A percentile compares a stretch with the other conserved stretches of the same genome.
phyloP scores from a whole-genome alignment of 306 rosid genomes.

The Mucuna pruriens region DNA sequence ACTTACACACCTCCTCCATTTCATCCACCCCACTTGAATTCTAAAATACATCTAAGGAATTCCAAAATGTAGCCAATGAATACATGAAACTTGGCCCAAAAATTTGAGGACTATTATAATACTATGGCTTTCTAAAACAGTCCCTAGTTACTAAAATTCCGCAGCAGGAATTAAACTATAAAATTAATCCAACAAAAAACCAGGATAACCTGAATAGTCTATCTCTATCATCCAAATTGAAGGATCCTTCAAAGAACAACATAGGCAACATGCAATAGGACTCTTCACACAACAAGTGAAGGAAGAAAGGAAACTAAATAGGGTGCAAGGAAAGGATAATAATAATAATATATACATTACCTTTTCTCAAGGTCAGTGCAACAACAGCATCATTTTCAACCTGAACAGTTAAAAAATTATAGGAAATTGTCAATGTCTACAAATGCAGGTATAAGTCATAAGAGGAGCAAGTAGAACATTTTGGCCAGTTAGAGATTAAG shows the following conservation, averaged over 20 bases:
- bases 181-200: not conserved
- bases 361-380: constrained; percentile 87
- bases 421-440: constrained; percentile 1
- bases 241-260: constrained; percentile 26
- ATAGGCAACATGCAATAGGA: not conserved
- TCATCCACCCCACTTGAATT: no score
- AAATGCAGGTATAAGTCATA: not conserved
- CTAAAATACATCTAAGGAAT: not conserved
- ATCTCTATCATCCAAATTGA: not conserved
- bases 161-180: not conserved
- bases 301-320: not conserved
- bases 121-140: not conserved
- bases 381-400: constrained; percentile 89
- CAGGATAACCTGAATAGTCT: not conserved
- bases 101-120: not conserved
- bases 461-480: not conserved
- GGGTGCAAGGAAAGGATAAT: not conserved
- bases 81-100: not conserved
- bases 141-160: not conserved
- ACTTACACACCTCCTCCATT: no score
- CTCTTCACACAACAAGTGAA: not conserved
- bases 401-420: constrained; percentile 46
- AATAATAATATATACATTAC: constrained; percentile 41
- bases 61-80: not conserved
- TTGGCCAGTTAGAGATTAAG: not conserved